phyloP scores from a whole-genome alignment of 2,329 filamentous ascomycete species.

The Penicillium sclerotiorum region DNA sequence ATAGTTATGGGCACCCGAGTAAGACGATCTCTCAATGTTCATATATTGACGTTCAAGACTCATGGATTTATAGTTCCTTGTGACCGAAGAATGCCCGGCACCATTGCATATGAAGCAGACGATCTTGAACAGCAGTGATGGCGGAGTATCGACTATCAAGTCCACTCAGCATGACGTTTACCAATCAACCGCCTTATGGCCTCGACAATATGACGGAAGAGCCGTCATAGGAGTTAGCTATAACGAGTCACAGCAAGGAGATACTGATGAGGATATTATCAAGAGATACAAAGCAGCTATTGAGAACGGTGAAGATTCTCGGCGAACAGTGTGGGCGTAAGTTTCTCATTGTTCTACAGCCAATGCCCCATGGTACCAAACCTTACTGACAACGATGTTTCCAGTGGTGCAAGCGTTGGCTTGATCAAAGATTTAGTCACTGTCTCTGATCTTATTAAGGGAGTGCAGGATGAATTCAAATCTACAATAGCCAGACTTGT shows the following conservation, averaged over 20 bases:
- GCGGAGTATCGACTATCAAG: conserved; percentile 52
- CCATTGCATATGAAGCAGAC: conserved; percentile 46
- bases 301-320: conserved; percentile 15
- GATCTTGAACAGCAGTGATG: conserved; percentile 48
- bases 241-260: conserved; percentile 12
- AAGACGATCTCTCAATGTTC: not conserved
- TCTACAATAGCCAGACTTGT: conserved; percentile 7
- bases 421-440: conserved; percentile 18
- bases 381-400: not conserved
- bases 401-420: conserved; percentile 21
- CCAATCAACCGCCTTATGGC: conserved; percentile 24
- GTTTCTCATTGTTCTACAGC: not conserved
- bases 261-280: conserved; percentile 21
- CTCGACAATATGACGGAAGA: conserved; percentile 22
- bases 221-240: conserved; percentile 21
- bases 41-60: conserved; percentile 19
- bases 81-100: conserved; percentile 48
- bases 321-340: conserved; percentile 26
- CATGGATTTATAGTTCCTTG: conserved; percentile 43
- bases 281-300: conserved; percentile 19
- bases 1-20: conserved; percentile 26
- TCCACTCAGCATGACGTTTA: conserved; percentile 30
- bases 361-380: not conserved
- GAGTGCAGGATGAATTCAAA: conserved; percentile 12
- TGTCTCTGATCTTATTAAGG: conserved; percentile 14